Evolutionary conservation across 805 yeast genomes (phyloP).

Genomic region (Metschnikowia kunwiensis): DNA sequence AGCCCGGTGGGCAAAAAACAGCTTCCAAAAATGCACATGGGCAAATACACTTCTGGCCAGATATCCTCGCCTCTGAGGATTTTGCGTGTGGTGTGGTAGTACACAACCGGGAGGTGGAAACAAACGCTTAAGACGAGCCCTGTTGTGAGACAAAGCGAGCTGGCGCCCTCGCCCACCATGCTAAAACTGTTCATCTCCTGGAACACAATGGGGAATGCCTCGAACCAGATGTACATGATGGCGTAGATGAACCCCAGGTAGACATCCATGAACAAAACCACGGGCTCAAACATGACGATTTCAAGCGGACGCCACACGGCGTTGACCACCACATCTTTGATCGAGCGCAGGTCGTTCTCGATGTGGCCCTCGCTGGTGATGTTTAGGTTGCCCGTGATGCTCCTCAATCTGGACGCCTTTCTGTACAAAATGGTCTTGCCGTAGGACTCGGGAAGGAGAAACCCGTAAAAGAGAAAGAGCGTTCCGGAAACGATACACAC

Average conservation of each 20-base stretch:
- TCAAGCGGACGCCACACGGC: conserved; percentile 15
- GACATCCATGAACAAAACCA: conserved; percentile 13
- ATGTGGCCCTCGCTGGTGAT: conserved; percentile 16
- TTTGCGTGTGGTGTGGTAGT: conserved; percentile 6
- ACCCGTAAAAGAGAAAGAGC: conserved; percentile 8
- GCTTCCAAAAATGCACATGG: conserved; percentile 12
- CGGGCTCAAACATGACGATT: conserved; percentile 15
- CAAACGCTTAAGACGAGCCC: conserved; percentile 9
- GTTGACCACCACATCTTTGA: conserved; percentile 7
- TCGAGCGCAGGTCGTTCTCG: conserved; percentile 6
- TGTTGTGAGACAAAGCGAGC: conserved; percentile 8
- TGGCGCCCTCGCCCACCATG: conserved; percentile 11
- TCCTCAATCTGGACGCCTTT: conserved; percentile 15
- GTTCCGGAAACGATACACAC: conserved; percentile 12
- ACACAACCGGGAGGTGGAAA: conserved; percentile 9
- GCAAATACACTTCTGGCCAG: conserved; percentile 11
- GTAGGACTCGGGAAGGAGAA: conserved; percentile 15
- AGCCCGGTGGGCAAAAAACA: conserved; percentile 13
- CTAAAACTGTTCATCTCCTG: conserved; percentile 9
- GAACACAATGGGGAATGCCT: conserved; percentile 16
- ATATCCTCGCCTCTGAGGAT: conserved; percentile 2
- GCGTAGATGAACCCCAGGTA: conserved; percentile 15
- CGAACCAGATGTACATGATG: conserved; percentile 17
- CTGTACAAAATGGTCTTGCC: conserved; percentile 14
- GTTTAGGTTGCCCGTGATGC: conserved; percentile 13